Base-by-base conservation (phyloP, 495 filamentous ascomycete species). In the Neurospora sp. region DNA sequence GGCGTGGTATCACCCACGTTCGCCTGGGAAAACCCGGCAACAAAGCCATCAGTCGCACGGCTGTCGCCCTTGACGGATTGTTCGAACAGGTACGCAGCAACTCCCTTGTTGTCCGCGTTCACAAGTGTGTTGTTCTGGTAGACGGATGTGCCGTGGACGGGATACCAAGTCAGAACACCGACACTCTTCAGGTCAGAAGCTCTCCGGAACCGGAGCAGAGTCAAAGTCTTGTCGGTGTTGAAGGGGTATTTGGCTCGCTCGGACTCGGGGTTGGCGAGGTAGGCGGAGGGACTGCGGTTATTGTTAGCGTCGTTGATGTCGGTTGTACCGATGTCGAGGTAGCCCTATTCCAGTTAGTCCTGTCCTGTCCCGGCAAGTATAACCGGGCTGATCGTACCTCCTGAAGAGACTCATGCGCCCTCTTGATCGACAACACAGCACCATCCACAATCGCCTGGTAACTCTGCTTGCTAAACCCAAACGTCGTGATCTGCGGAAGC, bases 81-180 rank as follows among this genome's bases (percentile, higher is more conserved):
- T 80, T 99, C 96, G 72, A 98, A 91, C 31, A 95, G 85, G 75
- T 90, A 89, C 3, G 93, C 92, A 12, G 94, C 92, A 3, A 97
- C 90, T 4, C 95, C 95, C 82, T 99, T 99, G 84, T 99, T 99
- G 80, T 99, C 96, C 17, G 92, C 96, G n/a, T 91, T 89, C 38
- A 96, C 90, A 35, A 97, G 87, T 2, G 94, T 97, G 81, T 97
- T 98, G 80, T 99, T 98, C 70, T 91, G 91, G 27, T 93, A 91
- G 83, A 97, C 87, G 12, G 93, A 95, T 0, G 96, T 99, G 41
- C 94, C 94, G 78, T 99, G 95, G 8, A 97, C 94, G 40, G 94
- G 89, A 78, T 93, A 97, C 92, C 94, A 99, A 38, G 91, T 94
- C 68, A 99, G 79, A 6, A 97, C 84, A 45, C 92, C 95, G 22